These are phyloP conservation scores for Symmetrospora coprosmae DNA, from an alignment of 768 basidiomycete species.

Conservation along the genomic window DNA sequence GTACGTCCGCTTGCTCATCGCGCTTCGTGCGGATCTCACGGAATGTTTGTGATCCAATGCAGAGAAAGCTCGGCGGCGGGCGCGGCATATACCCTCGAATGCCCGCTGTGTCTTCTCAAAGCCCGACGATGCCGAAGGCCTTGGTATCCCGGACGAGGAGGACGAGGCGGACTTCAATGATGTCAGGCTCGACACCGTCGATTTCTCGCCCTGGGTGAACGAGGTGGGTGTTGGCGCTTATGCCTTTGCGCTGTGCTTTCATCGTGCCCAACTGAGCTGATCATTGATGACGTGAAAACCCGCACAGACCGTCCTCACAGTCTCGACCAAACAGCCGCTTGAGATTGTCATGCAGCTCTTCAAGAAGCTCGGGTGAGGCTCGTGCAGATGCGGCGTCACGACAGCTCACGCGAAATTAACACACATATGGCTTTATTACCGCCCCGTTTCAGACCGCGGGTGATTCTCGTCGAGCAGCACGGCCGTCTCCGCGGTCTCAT, in stretches of 20 bases:
- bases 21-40: not conserved
- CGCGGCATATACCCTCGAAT: slow-evolving; percentile 49
- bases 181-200: slow-evolving; percentile 35
- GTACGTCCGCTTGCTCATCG: slow-evolving; percentile 40
- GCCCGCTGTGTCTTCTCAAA: slow-evolving; percentile 62
- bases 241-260: not conserved
- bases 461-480: slow-evolving; percentile 83
- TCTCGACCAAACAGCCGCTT: slow-evolving; percentile 75
- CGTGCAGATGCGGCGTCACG: not conserved
- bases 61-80: slow-evolving; percentile 57
- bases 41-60: not conserved
- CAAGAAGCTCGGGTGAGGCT: slow-evolving; percentile 83
- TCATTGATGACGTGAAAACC: too few species aligned
- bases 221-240: slow-evolving; percentile 52
- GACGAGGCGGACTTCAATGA: slow-evolving; percentile 32
- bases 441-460: slow-evolving; percentile 56
- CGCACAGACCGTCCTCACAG: slow-evolving; percentile 82
- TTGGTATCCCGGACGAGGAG: slow-evolving; percentile 46
- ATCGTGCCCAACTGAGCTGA: not conserved
- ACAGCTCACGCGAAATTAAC: too few species aligned
- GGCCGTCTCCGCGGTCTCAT: slow-evolving; percentile 71
- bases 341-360: slow-evolving; percentile 97
- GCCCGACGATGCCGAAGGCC: slow-evolving; percentile 51
- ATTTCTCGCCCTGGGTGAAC: slow-evolving; percentile 75
- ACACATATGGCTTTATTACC: not conserved